Conservation (phyloP, 2,329 filamentous ascomycete genomes). For the Nemania diffusa region DNA sequence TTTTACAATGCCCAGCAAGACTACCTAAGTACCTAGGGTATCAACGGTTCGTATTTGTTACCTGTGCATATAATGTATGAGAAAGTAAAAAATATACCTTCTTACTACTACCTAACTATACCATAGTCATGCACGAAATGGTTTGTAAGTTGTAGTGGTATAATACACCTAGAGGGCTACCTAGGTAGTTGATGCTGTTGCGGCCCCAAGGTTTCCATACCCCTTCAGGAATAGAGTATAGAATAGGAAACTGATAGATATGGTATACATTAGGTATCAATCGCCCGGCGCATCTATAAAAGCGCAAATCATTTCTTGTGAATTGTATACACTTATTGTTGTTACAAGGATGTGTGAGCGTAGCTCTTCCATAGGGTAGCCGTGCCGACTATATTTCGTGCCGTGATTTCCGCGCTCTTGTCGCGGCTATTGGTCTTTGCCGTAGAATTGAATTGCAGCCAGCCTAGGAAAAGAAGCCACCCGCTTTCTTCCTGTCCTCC, state of each 20-base stretch:
- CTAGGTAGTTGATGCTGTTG: background rate
- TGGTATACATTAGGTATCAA: background rate
- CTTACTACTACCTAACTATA: too few species aligned
- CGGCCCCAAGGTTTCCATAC: background rate
- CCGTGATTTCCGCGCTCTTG: background rate
- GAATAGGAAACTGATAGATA: background rate
- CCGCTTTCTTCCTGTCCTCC: conserved; percentile 29
- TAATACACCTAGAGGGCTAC: too few species aligned
- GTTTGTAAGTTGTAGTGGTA: too few species aligned
- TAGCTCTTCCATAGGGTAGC: background rate
- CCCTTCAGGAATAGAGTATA: background rate
- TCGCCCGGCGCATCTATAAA: background rate
- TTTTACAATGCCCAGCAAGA: too few species aligned
- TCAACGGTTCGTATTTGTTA: too few species aligned
- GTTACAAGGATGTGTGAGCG: background rate
- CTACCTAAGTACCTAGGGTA: too few species aligned
- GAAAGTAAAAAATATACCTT: too few species aligned
- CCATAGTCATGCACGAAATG: too few species aligned
- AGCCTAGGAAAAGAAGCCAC: conserved; percentile 25
- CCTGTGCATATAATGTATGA: too few species aligned
- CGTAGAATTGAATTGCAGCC: background rate
- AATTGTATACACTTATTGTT: background rate
- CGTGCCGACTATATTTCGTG: background rate
- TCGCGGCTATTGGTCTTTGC: background rate
- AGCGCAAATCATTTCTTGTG: background rate